phyloP scores from a whole-genome alignment of 345 rosid species.

The Stellera chamaejasme region DNA sequence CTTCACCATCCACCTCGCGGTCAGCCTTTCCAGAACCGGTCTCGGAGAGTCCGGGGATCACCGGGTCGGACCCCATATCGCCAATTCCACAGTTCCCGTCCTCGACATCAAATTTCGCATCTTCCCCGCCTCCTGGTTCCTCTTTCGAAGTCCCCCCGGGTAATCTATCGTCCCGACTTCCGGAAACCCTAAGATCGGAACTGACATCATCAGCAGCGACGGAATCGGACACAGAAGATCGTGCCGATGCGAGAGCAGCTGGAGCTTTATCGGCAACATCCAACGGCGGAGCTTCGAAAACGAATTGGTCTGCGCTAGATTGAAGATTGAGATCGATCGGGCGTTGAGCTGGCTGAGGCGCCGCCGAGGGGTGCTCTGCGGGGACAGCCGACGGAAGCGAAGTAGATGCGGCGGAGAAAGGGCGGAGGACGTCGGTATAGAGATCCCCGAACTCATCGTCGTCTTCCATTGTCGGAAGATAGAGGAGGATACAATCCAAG shows the following conservation, averaged over 20 bases:
- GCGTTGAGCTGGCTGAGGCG: constrained; percentile 26
- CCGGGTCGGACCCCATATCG: constrained; percentile 20
- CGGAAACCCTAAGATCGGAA: constrained; percentile 38
- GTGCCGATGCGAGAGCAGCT: not conserved
- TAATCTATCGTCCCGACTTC: constrained; percentile 15
- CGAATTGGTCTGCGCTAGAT: constrained; percentile 16
- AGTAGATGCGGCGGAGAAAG: constrained; percentile 27
- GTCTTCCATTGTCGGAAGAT: constrained; percentile 55
- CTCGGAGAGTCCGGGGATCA: constrained; percentile 56
- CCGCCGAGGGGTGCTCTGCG: constrained; percentile 14
- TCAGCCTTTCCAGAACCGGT: constrained; percentile 9
- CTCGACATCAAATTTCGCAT: constrained; percentile 72
- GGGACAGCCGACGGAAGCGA: constrained; percentile 23
- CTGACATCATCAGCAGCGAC: constrained; percentile 17
- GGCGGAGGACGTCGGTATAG: constrained; percentile 70
- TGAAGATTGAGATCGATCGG: constrained; percentile 60
- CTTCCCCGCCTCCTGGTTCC: constrained; percentile 20
- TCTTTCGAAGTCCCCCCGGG: constrained; percentile 10
- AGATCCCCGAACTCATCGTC: constrained; percentile 99
- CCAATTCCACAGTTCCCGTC: constrained; percentile 38
- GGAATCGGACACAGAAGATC: constrained; percentile 5
- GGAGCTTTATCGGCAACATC: constrained; percentile 7
- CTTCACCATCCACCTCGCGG: constrained; percentile 24
- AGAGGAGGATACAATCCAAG: constrained; percentile 2
- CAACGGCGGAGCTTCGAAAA: constrained; percentile 7